Evolutionary conservation across 2,329 filamentous ascomycete species (phyloP).

Genomic region (Colletotrichum musae): DNA sequence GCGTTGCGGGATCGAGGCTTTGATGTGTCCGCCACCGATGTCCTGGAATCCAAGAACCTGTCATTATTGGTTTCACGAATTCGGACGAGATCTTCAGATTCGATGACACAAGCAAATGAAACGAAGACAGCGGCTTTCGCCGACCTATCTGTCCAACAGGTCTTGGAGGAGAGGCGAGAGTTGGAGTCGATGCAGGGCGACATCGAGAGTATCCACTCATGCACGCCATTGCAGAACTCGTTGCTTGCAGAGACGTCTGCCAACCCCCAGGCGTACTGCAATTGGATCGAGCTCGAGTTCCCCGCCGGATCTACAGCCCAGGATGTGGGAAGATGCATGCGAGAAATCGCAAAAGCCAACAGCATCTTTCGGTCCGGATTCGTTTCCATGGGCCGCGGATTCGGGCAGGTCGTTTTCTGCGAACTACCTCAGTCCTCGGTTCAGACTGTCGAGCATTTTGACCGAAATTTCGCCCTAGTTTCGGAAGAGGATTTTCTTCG

Average conservation of each 20-base stretch:
- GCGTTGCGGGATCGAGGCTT: constrained; percentile 71
- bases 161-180: constrained; percentile 1
- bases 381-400: constrained; percentile 64
- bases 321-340: constrained; percentile 65
- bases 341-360: constrained; percentile 66
- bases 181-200: background rate
- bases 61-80: background rate
- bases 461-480: constrained; percentile 56
- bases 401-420: constrained; percentile 77
- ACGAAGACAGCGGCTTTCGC: background rate
- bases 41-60: constrained; percentile 70
- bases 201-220: constrained; percentile 67
- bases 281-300: constrained; percentile 79
- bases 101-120: constrained; percentile 19
- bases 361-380: constrained; percentile 84
- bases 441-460: constrained; percentile 52
- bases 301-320: constrained; percentile 50
- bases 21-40: constrained; percentile 68
- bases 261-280: constrained; percentile 78
- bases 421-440: constrained; percentile 61
- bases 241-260: constrained; percentile 84
- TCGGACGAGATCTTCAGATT: background rate
- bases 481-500: constrained; percentile 57
- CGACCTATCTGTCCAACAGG: constrained; percentile 2
- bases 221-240: constrained; percentile 81